Percentiles rank a stretch among this genome's conserved stretches.
Conservation (phyloP, 75 land plant species). For the Picea sitchensis region DNA sequence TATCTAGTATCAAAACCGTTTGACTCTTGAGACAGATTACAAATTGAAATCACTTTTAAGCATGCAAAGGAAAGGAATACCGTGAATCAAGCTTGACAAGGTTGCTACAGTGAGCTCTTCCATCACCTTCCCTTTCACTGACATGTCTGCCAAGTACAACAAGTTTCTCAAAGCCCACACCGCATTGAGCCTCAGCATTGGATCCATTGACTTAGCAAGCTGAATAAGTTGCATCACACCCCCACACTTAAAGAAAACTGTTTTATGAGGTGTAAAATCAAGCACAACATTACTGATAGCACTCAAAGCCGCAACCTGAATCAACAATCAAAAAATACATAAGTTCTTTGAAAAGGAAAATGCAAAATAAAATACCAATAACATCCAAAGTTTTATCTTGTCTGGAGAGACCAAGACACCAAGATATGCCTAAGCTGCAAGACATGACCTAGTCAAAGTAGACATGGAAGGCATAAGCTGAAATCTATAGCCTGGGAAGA, state of each 20-base stretch:
- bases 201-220: conserved; percentile 85
- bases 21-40: not conserved
- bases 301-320: conserved; percentile 89
- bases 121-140: conserved; percentile 59
- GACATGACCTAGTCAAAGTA: no score
- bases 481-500: no score
- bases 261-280: conserved; percentile 65
- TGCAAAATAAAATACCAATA: no score
- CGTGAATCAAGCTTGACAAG: conserved; percentile 67
- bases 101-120: conserved; percentile 63
- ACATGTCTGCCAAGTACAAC: conserved; percentile 66
- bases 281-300: conserved; percentile 86
- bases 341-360: no score
- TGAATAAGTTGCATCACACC: conserved; percentile 68
- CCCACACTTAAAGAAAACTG: conserved; percentile 57
- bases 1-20: not conserved
- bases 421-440: no score
- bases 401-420: no score
- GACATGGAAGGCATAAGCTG: no score
- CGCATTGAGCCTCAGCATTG: conserved; percentile 67
- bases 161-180: conserved; percentile 88
- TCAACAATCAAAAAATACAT: not conserved
- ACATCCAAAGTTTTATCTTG: no score
- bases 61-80: conserved; percentile 34
- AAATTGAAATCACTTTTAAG: not conserved